Percentiles rank a stretch among this genome's conserved stretches.
These are phyloP conservation scores for Podaxis mareebaensis DNA, from an alignment of 768 basidiomycete genomes.

Conservation along the genomic window DNA sequence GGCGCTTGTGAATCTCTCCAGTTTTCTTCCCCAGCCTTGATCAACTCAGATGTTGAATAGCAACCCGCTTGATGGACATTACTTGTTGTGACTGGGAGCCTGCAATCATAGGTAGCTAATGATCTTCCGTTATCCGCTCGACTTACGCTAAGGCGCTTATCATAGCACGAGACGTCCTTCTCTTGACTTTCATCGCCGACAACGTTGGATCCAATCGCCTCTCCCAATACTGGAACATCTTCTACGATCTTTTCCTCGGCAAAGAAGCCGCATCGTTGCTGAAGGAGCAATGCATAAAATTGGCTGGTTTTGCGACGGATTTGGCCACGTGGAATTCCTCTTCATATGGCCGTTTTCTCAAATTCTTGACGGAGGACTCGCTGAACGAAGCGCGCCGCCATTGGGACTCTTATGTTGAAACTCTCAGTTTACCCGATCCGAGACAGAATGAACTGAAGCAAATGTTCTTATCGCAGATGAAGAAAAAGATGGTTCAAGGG, in stretches of 20 bases:
- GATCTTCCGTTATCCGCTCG: background rate
- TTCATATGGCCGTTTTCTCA: constrained; percentile 37
- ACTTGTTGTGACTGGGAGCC: constrained; percentile 55
- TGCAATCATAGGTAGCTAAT: constrained; percentile 41
- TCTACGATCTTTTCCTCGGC: constrained; percentile 50
- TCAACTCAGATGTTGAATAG: constrained; percentile 18
- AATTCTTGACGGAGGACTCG: constrained; percentile 39
- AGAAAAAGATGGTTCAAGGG: background rate
- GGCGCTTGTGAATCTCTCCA: constrained; percentile 22
- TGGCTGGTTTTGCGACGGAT: constrained; percentile 32
- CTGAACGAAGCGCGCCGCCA: constrained; percentile 38
- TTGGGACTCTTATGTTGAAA: constrained; percentile 38
- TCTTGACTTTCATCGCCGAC: constrained; percentile 45
- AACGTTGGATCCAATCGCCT: constrained; percentile 19
- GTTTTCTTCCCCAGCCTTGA: background rate
- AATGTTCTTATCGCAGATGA: constrained; percentile 7
- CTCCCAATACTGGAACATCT: constrained; percentile 42
- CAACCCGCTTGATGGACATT: constrained; percentile 39
- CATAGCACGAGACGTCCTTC: constrained; percentile 49
- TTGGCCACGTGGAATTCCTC: constrained; percentile 39
- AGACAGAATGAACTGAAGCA: constrained; percentile 23
- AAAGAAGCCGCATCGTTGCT: constrained; percentile 32
- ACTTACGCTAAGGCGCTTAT: background rate
- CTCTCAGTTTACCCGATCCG: constrained; percentile 24
- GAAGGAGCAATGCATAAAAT: constrained; percentile 37